These are phyloP conservation scores for Rhynchospora pubera DNA, from an alignment of 176 grass and related monocot genomes.

Conservation along the genomic window DNA sequence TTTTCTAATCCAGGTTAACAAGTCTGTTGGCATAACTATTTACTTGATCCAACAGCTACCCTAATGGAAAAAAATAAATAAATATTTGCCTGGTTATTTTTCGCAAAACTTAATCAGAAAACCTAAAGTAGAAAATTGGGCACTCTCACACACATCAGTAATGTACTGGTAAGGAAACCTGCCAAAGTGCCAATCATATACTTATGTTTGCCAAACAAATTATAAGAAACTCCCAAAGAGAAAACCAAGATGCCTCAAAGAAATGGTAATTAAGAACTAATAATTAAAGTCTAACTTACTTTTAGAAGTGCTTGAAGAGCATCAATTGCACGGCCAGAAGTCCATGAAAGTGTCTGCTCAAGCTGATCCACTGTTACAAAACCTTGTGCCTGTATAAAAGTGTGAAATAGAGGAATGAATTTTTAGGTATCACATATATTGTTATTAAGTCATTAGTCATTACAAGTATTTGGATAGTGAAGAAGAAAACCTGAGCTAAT, in stretches of 20 bases:
- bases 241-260: not conserved
- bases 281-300: constrained; percentile 31
- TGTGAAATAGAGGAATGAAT: constrained; percentile 21
- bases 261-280: not conserved
- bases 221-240: not conserved
- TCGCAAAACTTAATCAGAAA: not conserved
- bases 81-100: not conserved
- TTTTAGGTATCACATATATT: not conserved
- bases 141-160: not conserved
- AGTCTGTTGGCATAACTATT: not conserved
- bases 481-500: constrained; percentile 78
- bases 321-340: constrained; percentile 57
- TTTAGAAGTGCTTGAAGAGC: constrained; percentile 84
- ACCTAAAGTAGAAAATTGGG: not conserved
- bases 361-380: constrained; percentile 76
- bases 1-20: not conserved
- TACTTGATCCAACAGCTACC: not conserved
- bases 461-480: not conserved
- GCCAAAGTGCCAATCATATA: not conserved
- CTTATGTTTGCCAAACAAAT: not conserved
- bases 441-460: not conserved
- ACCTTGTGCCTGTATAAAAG: constrained; percentile 52
- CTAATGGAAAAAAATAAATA: not conserved
- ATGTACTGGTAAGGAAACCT: not conserved
- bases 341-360: constrained; percentile 69